phyloP scores from a whole-genome alignment of 805 yeast species.

The Wickerhamiella hasegawae region DNA sequence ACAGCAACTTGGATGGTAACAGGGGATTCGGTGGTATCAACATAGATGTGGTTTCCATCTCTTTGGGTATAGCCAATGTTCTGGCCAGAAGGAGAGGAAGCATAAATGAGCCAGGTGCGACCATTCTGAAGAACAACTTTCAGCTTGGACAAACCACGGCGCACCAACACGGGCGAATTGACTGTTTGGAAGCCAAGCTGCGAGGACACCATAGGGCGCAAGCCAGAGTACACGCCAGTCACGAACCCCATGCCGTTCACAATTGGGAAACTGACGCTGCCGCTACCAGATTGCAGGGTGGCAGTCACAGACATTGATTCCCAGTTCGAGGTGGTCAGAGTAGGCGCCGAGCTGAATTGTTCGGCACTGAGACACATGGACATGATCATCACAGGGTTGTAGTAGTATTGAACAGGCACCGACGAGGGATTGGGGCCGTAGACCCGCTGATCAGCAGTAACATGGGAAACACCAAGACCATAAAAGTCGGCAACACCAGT shows the following conservation, averaged over 20 bases:
- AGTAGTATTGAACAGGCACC: conserved; percentile 29
- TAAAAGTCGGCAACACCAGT: conserved; percentile 26
- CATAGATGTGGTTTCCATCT: conserved; percentile 30
- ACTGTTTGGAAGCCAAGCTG: conserved; percentile 31
- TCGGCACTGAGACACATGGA: conserved; percentile 42
- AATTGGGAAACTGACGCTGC: conserved; percentile 35
- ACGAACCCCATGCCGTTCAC: conserved; percentile 78
- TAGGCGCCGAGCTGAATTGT: conserved; percentile 30
- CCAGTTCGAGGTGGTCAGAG: conserved; percentile 27
- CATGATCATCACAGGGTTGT: conserved; percentile 39
- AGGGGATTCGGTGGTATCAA: conserved; percentile 25
- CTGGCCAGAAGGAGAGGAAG: conserved; percentile 24
- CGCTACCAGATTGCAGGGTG: conserved; percentile 4
- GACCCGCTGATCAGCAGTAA: conserved; percentile 29
- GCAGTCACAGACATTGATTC: conserved; percentile 16
- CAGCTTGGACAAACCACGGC: conserved; percentile 22
- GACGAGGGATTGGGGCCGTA: conserved; percentile 31
- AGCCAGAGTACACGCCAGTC: conserved; percentile 42
- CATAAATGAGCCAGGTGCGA: conserved; percentile 36
- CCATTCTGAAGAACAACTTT: conserved; percentile 25
- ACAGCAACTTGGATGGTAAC: conserved; percentile 20
- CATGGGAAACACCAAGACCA: conserved; percentile 52
- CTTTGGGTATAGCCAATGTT: conserved; percentile 21
- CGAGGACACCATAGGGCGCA: conserved; percentile 31
- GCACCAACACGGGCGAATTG: conserved; percentile 20